Percentiles rank a stretch among this genome's conserved stretches.
Evolutionary conservation across 257 asterid genomes (phyloP).

Genomic region (Ligustrum vulgare): DNA sequence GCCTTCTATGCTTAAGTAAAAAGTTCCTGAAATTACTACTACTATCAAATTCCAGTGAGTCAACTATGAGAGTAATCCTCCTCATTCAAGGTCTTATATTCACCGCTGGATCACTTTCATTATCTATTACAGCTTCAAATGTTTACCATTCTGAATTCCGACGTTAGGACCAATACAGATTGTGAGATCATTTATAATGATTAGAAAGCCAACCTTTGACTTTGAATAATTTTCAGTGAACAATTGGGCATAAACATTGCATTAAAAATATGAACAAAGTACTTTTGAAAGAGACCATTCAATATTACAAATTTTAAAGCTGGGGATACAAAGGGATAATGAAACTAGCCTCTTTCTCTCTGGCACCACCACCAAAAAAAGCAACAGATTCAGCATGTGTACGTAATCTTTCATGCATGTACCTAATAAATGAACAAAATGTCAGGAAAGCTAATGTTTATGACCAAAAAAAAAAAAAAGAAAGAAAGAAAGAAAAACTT

Average conservation of each 20-base stretch:
- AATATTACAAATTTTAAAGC: not conserved
- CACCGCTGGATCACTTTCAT: not conserved
- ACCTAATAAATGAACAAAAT: slow-evolving; percentile 49
- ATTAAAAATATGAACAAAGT: not conserved
- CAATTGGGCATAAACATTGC: not conserved
- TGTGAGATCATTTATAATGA: not conserved
- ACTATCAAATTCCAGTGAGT: not conserved
- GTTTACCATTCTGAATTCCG: not conserved
- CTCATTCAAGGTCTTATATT: not conserved
- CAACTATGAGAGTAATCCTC: not conserved
- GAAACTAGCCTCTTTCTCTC: slow-evolving; percentile 80
- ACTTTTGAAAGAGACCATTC: not conserved
- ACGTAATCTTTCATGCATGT: slow-evolving; percentile 97
- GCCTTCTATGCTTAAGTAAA: not conserved
- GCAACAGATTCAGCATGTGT: slow-evolving; percentile 99
- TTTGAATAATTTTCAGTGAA: not conserved
- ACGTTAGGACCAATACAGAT: not conserved
- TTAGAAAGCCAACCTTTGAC: not conserved
- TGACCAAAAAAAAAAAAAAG: slow-evolving; percentile 13
- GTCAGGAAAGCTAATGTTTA: slow-evolving; percentile 18
- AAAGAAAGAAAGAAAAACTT: slow-evolving; percentile 23
- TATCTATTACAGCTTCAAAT: not conserved
- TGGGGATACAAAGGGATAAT: slow-evolving; percentile 3
- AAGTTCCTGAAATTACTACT: not conserved
- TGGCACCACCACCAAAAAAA: slow-evolving; percentile 97